Evolutionary conservation across 257 asterid species (phyloP), one percentile per base, ranked within the genome.

Genomic region (Pogostemon cablin): DNA sequence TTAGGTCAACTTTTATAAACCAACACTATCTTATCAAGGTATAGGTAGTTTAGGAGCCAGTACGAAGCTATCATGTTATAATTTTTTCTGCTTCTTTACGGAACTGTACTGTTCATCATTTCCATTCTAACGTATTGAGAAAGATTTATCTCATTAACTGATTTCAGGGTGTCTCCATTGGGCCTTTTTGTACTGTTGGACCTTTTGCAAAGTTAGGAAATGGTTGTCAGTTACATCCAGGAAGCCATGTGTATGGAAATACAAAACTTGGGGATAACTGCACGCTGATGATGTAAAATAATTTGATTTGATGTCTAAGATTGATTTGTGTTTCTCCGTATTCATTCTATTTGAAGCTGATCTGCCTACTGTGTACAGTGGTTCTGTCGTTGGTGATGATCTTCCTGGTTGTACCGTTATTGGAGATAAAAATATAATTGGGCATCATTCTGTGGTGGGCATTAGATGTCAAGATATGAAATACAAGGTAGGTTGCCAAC

Each of bases 381-480:
- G 99, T 67, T 88, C 98, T 74, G 83, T 93, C 32, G 88, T 93
- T 63, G 99, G 99, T 68, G 98, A 93, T 73, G 96, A 91, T 78
- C 84, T 87, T 81, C 98, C 98, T 5, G 99, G 99, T 15, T 74
- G 67, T 71, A 93, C 96, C 9, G 76, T 91, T 75, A 75, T 91
- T 50, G 99, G 99, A 62, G 63, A 82, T 83, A 85, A 89, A 65
- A 93, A 93, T 74, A 58, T 81, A 68, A 81, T 93, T n/a, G 99
- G 99, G 53, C 91, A 91, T 79, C 91, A 93, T 82, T 86, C 90
- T 60, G 96, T 91, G 42, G 84, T 93, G 82, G 98, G 98, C 56
- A 68, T 78, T 47, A 90, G 87, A 82, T 93, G 97, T 81, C 97
- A 93, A 72, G 99, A 93, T 73, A 75, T 89, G 95, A 93, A 93